Percentiles rank a stretch among this genome's conserved stretches.
phyloP scores from a whole-genome alignment of 257 asterid genomes.

The Parsonsia alboflavescens region DNA sequence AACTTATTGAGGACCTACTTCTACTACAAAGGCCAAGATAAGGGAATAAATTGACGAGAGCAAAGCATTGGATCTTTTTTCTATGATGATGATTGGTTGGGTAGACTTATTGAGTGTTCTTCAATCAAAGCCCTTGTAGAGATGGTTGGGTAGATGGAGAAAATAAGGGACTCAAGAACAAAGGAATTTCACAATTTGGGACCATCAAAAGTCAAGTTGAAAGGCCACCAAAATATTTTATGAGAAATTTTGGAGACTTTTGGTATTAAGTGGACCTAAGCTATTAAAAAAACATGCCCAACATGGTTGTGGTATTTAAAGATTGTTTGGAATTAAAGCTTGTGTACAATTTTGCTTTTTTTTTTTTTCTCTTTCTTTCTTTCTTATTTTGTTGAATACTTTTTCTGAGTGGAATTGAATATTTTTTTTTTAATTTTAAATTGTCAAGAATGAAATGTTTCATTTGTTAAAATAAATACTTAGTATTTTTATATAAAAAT shows the following conservation, averaged over 20 bases:
- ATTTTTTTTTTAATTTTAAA: no score
- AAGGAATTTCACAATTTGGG: background rate
- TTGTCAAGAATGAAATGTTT: no score
- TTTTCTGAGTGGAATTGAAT: no score
- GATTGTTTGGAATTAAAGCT: background rate
- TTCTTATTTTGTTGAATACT: no score
- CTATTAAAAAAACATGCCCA: background rate
- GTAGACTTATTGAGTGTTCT: background rate
- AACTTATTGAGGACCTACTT: slow-evolving; percentile 18
- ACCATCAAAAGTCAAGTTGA: background rate
- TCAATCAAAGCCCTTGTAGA: background rate
- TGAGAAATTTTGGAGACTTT: background rate
- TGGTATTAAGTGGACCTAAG: background rate
- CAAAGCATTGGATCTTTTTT: background rate
- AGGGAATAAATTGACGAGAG: slow-evolving; percentile 4
- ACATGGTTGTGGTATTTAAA: slow-evolving; percentile 27
- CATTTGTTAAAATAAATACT: no score
- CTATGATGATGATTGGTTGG: background rate
- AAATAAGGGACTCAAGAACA: background rate
- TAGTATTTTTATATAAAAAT: no score
- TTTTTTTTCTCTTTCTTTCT: no score
- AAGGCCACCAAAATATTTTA: background rate
- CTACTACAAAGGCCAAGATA: background rate
- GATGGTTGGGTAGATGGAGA: background rate
- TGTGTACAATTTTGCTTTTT: no score